A percentile compares a stretch with the other conserved stretches of the same genome.
Conservation (phyloP, 257 asterid genomes). For the Fraxinus anomala region DNA sequence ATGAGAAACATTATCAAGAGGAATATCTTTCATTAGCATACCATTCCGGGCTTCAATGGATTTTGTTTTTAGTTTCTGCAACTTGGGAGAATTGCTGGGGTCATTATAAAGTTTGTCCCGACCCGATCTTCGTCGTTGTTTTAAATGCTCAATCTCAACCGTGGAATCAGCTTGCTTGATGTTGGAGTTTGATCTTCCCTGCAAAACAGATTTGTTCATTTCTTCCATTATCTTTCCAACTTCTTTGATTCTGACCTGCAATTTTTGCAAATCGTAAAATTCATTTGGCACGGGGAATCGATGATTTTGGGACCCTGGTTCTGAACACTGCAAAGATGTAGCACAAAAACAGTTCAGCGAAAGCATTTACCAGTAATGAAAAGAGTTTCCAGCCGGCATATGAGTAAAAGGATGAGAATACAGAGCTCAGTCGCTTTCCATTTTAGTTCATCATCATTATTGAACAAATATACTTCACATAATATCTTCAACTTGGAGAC, state of each 20-base stretch:
- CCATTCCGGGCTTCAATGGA: slow-evolving; percentile 44
- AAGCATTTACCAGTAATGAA: neutral
- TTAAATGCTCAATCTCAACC: slow-evolving; percentile 47
- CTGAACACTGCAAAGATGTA: slow-evolving; percentile 43
- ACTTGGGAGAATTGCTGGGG: slow-evolving; percentile 41
- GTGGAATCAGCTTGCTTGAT: slow-evolving; percentile 32
- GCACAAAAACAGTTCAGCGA: neutral
- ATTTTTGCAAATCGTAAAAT: slow-evolving; percentile 53
- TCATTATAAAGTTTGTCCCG: slow-evolving; percentile 37
- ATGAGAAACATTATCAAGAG: slow-evolving; percentile 76
- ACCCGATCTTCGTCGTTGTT: slow-evolving; percentile 45
- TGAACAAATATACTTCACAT: neutral
- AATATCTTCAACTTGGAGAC: neutral
- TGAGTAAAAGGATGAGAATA: neutral
- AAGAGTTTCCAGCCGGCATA: neutral
- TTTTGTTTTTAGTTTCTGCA: slow-evolving; percentile 49
- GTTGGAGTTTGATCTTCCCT: slow-evolving; percentile 33
- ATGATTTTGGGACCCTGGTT: slow-evolving; percentile 33
- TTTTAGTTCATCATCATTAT: neutral
- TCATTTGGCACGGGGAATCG: slow-evolving; percentile 33
- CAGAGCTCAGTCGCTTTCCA: neutral
- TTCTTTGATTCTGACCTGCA: slow-evolving; percentile 58
- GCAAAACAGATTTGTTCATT: slow-evolving; percentile 37
- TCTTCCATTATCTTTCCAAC: slow-evolving; percentile 62
- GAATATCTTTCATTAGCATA: slow-evolving; percentile 76